Evolutionary conservation across 2,329 filamentous ascomycete species (phyloP), one percentile per base, ranked within the genome.

Genomic region (Pezicula carpinea): DNA sequence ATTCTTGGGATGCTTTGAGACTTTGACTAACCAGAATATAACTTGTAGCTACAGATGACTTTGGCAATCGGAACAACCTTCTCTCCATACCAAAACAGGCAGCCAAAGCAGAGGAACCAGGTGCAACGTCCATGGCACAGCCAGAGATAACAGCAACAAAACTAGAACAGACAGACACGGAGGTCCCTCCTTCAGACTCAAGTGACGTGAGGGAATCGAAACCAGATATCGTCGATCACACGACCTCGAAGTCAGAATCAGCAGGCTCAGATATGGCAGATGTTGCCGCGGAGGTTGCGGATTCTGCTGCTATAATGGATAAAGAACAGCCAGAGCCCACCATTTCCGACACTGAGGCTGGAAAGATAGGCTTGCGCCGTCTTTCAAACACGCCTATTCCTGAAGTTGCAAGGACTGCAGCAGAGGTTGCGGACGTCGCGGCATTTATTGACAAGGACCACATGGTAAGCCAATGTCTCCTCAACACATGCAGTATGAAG

Each of bases 61-160:
- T 57, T 6, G 76, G 77, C 39, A 77, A 78, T 56, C 64, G 67
- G 52, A 79, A 80, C 64, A 80, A 80, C 55, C 58, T 76, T 39
- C 58, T 77, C 17, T 53, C 63, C 26, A 66, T 71, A 11, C 60
- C 60, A 19, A 14, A 50, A 17, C 4, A 18, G 10, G 26, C 36
- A 10, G 21, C 43, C 19, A n/a, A 22, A 15, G 26, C 14, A 4
- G 6, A 26, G 35, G n/a, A 46, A 23, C 18, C 21, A 13, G 38
- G 29, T 3, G 26, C 26, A 4, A 10, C 26, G 13, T 29, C 26
- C 6, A 29, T 29, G 13, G 26, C 6, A 11, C 26, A 11, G 26
- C 13, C 26, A n/a, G 13, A 33, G 11, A 6, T 21, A 13, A 10
- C 13, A 38, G 5, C 29, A 48, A 39, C 33, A 53, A 29, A 38